These are phyloP conservation scores for Chaetomiaceae sp. DNA, from an alignment of 2,329 filamentous ascomycete genomes.

Conservation along the genomic window DNA sequence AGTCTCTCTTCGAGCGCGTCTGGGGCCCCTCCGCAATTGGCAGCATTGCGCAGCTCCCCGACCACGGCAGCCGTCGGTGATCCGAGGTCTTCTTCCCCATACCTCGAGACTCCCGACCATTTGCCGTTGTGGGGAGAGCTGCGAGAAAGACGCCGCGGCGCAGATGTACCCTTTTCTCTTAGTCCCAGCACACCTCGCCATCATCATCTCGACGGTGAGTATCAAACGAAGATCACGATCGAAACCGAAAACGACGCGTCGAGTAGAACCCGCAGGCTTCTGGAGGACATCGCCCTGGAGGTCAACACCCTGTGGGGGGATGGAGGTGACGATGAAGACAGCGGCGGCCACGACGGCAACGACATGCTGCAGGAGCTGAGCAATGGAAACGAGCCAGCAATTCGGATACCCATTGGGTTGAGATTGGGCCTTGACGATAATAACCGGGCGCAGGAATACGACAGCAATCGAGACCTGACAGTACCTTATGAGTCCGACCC, in stretches of 20 bases:
- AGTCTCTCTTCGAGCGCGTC: constrained; percentile 41
- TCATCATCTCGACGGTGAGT: constrained; percentile 46
- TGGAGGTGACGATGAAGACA: too few relatives aligned
- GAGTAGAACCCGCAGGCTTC: constrained; percentile 1
- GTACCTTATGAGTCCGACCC: constrained; percentile 44
- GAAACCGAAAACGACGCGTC: constrained; percentile 17
- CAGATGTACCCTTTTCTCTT: constrained; percentile 21
- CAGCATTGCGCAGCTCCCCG: constrained; percentile 28
- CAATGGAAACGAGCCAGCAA: neutral
- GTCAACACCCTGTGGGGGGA: neutral
- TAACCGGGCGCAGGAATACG: neutral
- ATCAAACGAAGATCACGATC: constrained; percentile 28
- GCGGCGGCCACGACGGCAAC: neutral
- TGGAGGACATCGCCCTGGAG: neutral
- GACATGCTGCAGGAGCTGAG: neutral
- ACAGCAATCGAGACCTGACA: constrained; percentile 30
- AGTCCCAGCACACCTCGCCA: constrained; percentile 22
- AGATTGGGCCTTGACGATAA: neutral
- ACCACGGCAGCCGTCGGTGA: constrained; percentile 32
- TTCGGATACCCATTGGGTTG: neutral
- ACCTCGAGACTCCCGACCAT: constrained; percentile 36
- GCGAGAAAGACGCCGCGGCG: constrained; percentile 30
- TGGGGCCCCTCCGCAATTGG: constrained; percentile 37
- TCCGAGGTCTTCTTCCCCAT: constrained; percentile 40
- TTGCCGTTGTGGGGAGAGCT: constrained; percentile 28